A percentile compares a stretch with the other conserved stretches of the same genome.
These are phyloP conservation scores for Pseudozyma sp. DNA, from an alignment of 1,284 basidiomycete species.

Conservation along the genomic window DNA sequence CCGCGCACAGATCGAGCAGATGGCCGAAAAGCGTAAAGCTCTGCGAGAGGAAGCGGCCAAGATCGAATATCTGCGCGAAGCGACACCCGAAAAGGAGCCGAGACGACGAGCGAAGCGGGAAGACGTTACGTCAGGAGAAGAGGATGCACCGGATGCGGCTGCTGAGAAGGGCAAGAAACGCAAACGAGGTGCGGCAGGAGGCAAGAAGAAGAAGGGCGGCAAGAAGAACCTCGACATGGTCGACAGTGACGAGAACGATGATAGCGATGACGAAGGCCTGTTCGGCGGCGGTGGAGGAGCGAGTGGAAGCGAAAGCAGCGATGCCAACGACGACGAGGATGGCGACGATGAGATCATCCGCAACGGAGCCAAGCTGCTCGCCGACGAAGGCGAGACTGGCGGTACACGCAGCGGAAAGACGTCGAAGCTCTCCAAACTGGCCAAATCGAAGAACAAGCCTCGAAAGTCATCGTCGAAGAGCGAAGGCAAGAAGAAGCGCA, in stretches of 20 bases:
- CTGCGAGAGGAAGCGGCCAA: slow-evolving; percentile 59
- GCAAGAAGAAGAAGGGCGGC: slow-evolving; percentile 38
- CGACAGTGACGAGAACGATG: slow-evolving; percentile 37
- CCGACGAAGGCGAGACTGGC: slow-evolving; percentile 32
- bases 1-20: slow-evolving; percentile 54
- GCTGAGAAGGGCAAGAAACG: slow-evolving; percentile 41
- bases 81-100: slow-evolving; percentile 48
- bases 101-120: slow-evolving; percentile 37
- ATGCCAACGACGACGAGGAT: slow-evolving; percentile 41
- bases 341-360: slow-evolving; percentile 53
- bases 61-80: slow-evolving; percentile 60
- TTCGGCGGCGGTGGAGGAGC: slow-evolving; percentile 32
- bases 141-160: slow-evolving; percentile 43
- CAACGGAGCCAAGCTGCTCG: slow-evolving; percentile 39
- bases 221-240: slow-evolving; percentile 39
- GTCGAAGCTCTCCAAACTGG: slow-evolving; percentile 25
- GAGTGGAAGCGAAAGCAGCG: slow-evolving; percentile 24
- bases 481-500: slow-evolving; percentile 42
- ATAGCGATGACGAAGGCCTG: slow-evolving; percentile 37
- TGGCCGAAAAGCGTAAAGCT: slow-evolving; percentile 57
- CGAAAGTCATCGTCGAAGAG: slow-evolving; percentile 18
- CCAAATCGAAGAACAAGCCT: slow-evolving; percentile 21
- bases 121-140: slow-evolving; percentile 46
- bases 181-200: slow-evolving; percentile 18
- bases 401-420: slow-evolving; percentile 20